Evolutionary conservation across 768 basidiomycete species (phyloP).

Genomic region (Boletus tomentosulus): DNA sequence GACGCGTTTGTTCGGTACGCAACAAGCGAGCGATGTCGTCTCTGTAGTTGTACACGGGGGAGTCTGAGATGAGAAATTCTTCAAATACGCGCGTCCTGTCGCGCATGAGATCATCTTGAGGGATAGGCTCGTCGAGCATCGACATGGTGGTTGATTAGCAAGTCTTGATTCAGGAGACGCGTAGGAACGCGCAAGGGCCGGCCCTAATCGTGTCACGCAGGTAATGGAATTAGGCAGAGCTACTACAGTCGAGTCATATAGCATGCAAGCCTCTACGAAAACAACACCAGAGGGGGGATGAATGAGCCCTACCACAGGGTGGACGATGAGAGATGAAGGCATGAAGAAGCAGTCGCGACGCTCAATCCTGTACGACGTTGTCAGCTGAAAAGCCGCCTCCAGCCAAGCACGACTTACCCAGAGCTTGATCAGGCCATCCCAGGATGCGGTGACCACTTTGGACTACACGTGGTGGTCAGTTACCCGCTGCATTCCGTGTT

Average conservation of each 20-base stretch:
- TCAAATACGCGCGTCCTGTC: conserved; percentile 78
- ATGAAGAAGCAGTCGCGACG: no score
- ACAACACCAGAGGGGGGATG: no score
- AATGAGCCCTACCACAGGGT: no score
- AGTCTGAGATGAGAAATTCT: conserved; percentile 74
- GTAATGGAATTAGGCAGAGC: no score
- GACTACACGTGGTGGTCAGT: conserved; percentile 50
- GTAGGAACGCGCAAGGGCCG: conserved; percentile 26
- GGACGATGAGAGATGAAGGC: no score
- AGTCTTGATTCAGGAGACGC: not conserved
- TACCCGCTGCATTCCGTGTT: not conserved
- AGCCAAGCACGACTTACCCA: conserved; percentile 61
- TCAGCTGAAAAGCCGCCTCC: not conserved
- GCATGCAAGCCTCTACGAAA: no score
- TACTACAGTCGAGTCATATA: no score
- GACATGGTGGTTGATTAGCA: conserved; percentile 24
- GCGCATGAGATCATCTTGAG: conserved; percentile 67
- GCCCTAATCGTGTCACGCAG: conserved; percentile 28
- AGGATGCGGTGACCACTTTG: conserved; percentile 94
- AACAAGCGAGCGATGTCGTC: conserved; percentile 83
- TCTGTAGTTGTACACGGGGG: conserved; percentile 72
- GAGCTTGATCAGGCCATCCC: conserved; percentile 97
- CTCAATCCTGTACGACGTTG: conserved; percentile 29
- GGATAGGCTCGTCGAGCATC: conserved; percentile 50
- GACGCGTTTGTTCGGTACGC: conserved; percentile 75